Base-by-base conservation (phyloP, 2,329 filamentous ascomycete species). In the Curvularia hawaiiensis region DNA sequence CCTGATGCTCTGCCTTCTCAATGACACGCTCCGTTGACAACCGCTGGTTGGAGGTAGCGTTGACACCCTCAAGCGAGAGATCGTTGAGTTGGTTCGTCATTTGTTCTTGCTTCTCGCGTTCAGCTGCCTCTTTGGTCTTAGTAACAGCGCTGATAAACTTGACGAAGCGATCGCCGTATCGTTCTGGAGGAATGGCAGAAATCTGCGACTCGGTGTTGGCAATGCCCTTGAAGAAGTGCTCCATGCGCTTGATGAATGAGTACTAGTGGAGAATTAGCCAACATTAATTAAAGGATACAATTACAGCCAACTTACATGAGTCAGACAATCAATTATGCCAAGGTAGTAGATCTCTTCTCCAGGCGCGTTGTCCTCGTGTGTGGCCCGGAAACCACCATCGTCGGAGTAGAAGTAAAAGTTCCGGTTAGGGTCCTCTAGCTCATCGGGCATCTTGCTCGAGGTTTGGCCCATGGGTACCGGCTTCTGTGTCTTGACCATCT, bases 281-380 rank as follows among this genome's bases (percentile, higher is more conserved):
- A 1, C 9, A 22, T 8, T 8, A 14, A 22, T 3, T 9, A 1
- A 11, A n/a, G 10, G 6, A 11, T 3, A 24, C 6, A 31, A 9
- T n/a, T 35, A 39, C 33, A 14, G 11, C 11, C 48, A 52, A 52
- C 91, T 86, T 84, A 96, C 92, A 76, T 97, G 92, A 68, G 95
- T 99, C 69, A 99, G 82, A 77, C 95, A 99, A 78, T 99, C 95
- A 76, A 99, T 99, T 68, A 99, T 96, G 35, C 95, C 96, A 8
- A 99, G 86, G 74, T 99, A 99, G 78, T 99, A 99, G 41, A 99
- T 92, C 78, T 97, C 92, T 53, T 97, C 91, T 2, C 90, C 93
- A 1, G 90, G 87, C 16, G 82, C 80, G 61, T 96, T 90, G 76
- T 97, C 88, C 76, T 97, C 92, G 72, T 97, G 92, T 1, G 95